Conservation (phyloP, 129 eudicot species). For the Escallonia herrerae region DNA sequence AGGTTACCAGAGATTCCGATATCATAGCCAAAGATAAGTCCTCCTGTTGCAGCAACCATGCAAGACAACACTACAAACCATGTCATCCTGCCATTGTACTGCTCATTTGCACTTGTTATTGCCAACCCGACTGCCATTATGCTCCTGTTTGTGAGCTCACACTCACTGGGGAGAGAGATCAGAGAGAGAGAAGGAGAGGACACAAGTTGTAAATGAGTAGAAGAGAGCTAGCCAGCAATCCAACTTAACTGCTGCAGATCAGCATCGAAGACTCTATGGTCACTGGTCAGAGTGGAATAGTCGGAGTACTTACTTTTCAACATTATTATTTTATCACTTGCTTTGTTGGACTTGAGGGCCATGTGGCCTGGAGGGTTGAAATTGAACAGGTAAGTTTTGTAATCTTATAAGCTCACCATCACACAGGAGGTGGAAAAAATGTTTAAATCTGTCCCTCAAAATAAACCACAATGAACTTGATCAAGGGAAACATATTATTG, state of each 20-base stretch:
- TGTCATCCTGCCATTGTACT: constrained; percentile 31
- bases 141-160: not conserved
- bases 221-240: constrained; percentile 7
- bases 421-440: no score
- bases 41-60: constrained; percentile 39
- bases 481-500: no score
- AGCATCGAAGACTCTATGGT: not conserved
- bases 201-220: not conserved
- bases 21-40: constrained; percentile 32
- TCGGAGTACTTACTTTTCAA: not conserved
- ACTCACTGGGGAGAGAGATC: not conserved
- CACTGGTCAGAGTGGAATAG: no score
- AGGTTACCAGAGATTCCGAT: constrained; percentile 32
- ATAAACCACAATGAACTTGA: no score
- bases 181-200: constrained; percentile 11
- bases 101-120: constrained; percentile 5
- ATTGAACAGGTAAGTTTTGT: not conserved
- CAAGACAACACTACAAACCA: constrained; percentile 26
- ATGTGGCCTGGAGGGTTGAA: not conserved
- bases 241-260: constrained; percentile 15
- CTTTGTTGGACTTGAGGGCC: not conserved
- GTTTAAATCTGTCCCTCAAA: no score
- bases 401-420: not conserved
- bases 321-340: no score
- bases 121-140: constrained; percentile 23